These are phyloP conservation scores for Mucor velutinosus DNA, from an alignment of 371 early-diverging fungal genomes.

Conservation along the genomic window DNA sequence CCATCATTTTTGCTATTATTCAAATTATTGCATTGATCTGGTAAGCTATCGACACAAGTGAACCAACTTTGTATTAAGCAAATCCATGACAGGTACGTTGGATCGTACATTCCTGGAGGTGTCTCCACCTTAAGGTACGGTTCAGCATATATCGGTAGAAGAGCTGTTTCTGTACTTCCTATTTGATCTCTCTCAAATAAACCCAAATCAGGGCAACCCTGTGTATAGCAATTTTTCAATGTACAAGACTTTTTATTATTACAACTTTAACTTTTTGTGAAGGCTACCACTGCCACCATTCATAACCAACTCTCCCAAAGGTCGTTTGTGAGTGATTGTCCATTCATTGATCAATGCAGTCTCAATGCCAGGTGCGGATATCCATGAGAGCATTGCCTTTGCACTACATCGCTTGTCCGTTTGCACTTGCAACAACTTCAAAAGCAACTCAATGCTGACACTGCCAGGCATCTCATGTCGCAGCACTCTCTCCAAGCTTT, in stretches of 20 bases:
- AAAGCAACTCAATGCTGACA: slow-evolving; percentile 46
- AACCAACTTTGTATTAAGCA: background rate
- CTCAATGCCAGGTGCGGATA: slow-evolving; percentile 22
- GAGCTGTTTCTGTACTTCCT: slow-evolving; percentile 50
- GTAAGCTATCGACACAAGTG: slow-evolving; percentile 27
- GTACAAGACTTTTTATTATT: background rate
- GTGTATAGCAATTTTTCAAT: background rate
- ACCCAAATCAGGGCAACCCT: background rate
- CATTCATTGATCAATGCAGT: slow-evolving; percentile 44
- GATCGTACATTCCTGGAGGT: slow-evolving; percentile 59
- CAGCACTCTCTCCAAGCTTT: slow-evolving; percentile 49
- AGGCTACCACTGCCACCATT: background rate
- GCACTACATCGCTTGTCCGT: slow-evolving; percentile 53
- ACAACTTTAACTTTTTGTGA: background rate
- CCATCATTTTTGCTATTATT: slow-evolving; percentile 59
- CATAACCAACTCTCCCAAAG: background rate
- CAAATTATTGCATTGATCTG: slow-evolving; percentile 67
- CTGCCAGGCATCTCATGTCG: slow-evolving; percentile 53
- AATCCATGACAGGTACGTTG: slow-evolving; percentile 41
- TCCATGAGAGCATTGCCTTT: slow-evolving; percentile 45
- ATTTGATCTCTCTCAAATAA: slow-evolving; percentile 25
- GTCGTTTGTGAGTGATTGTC: slow-evolving; percentile 3
- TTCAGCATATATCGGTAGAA: slow-evolving; percentile 46
- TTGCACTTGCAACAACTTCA: slow-evolving; percentile 44
- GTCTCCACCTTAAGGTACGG: slow-evolving; percentile 52